Percentiles rank a stretch among this genome's conserved stretches.
phyloP scores from a whole-genome alignment of 139 green algal genomes.

The Chlamydomonas incerta region DNA sequence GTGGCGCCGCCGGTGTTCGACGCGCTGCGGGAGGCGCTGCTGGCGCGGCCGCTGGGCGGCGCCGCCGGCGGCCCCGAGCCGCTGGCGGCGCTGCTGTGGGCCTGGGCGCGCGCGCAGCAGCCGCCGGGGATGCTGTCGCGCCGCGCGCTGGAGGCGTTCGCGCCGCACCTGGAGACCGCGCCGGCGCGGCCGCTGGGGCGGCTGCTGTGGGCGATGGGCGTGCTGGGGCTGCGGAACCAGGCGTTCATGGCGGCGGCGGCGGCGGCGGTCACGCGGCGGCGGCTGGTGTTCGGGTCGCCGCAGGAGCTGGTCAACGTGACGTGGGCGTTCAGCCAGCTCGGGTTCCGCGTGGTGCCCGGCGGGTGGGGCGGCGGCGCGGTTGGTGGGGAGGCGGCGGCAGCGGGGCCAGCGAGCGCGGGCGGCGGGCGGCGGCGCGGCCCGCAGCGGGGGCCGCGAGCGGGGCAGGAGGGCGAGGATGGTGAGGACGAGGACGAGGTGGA shows the following conservation, averaged over 20 bases:
- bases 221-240: conserved; percentile 5
- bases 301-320: conserved; percentile 40
- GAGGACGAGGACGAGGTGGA: background rate
- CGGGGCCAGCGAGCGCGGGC: background rate
- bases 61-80: background rate
- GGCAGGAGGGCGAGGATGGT: background rate
- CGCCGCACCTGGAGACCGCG: conserved; percentile 9
- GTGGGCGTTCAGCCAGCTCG: conserved; percentile 22
- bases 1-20: conserved; percentile 18
- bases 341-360: background rate
- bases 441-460: too few relatives aligned
- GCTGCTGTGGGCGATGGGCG: conserved; percentile 5
- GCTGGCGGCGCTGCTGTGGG: conserved; percentile 8
- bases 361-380: background rate
- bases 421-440: too few relatives aligned
- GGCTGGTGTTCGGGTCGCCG: conserved; percentile 7
- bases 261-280: background rate
- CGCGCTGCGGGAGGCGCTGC: conserved; percentile 1
- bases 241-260: background rate
- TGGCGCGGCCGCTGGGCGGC: background rate
- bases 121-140: background rate
- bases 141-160: background rate
- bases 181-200: conserved; percentile 9
- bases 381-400: background rate
- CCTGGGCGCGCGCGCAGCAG: conserved; percentile 4